Conservation (phyloP, 148 eudicot species). For the Pharnaceum exiguum region DNA sequence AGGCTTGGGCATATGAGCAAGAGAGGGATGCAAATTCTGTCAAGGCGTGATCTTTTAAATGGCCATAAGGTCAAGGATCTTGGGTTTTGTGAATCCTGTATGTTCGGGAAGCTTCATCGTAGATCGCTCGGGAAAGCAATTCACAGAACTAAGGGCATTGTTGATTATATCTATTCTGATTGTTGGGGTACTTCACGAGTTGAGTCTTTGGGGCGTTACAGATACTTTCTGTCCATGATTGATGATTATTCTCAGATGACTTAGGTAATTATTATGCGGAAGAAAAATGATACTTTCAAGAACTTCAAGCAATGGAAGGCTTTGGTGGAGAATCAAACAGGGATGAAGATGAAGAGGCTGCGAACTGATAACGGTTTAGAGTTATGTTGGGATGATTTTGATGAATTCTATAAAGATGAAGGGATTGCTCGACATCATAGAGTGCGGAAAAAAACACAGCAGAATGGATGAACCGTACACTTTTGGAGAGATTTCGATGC, state of each 20-base stretch:
- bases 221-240: background rate
- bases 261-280: background rate
- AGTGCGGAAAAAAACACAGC: background rate
- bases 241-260: conserved; percentile 10
- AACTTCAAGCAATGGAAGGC: background rate
- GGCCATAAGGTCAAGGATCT: background rate
- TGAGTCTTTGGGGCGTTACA: background rate
- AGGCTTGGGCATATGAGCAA: no score
- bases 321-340: background rate
- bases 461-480: background rate
- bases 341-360: background rate
- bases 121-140: background rate
- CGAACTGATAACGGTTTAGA: background rate
- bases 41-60: background rate
- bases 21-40: background rate
- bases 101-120: background rate
- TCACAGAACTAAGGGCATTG: conserved; percentile 4
- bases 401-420: background rate
- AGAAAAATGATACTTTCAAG: background rate
- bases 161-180: conserved; percentile 14
- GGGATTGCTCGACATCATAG: background rate
- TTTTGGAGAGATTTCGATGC: background rate
- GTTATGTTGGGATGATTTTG: background rate
- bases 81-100: conserved; percentile 6
- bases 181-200: conserved; percentile 6